Percentiles rank a stretch among this genome's conserved stretches.
Conservation (phyloP, 2,329 filamentous ascomycete genomes). For the Leptographium radiaticola region DNA sequence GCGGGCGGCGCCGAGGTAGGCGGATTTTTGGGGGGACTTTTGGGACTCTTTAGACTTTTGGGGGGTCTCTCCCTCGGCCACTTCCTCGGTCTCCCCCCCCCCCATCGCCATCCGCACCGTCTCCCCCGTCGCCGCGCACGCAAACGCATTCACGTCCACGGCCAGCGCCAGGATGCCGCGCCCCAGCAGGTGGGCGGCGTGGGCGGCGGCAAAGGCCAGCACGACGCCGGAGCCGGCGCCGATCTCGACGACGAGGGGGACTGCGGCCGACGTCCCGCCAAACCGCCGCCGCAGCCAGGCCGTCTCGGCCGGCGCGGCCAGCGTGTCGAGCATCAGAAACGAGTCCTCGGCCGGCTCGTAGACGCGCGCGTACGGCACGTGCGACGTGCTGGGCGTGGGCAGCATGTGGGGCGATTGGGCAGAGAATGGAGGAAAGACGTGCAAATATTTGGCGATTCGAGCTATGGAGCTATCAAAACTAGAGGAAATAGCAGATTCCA, state of each 20-base stretch:
- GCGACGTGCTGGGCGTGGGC: conserved; percentile 83
- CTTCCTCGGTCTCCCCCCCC: conserved; percentile 7
- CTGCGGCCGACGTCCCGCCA: conserved; percentile 11
- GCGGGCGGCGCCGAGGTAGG: conserved; percentile 53
- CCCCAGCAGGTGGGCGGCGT: conserved; percentile 62
- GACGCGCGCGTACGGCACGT: conserved; percentile 76
- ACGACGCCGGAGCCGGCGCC: conserved; percentile 90
- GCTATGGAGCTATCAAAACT: no score
- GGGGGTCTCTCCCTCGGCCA: neutral
- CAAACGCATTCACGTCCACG: conserved; percentile 74
- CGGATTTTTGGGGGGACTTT: no score
- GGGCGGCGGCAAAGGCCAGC: conserved; percentile 72
- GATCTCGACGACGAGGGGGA: conserved; percentile 66
- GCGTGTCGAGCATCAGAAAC: conserved; percentile 82
- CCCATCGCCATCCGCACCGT: conserved; percentile 47
- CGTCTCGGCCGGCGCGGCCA: conserved; percentile 59
- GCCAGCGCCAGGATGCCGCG: conserved; percentile 57
- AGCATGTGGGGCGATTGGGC: conserved; percentile 58
- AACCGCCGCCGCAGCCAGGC: conserved; percentile 57
- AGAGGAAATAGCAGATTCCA: no score
- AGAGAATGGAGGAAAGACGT: neutral
- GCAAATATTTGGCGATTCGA: neutral
- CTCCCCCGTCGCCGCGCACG: conserved; percentile 59
- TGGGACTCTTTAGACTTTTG: no score
- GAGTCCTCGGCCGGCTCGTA: conserved; percentile 97